These are phyloP conservation scores for Hymenoscyphus fraxineus DNA, from an alignment of 2,329 filamentous ascomycete genomes.

Conservation along the genomic window DNA sequence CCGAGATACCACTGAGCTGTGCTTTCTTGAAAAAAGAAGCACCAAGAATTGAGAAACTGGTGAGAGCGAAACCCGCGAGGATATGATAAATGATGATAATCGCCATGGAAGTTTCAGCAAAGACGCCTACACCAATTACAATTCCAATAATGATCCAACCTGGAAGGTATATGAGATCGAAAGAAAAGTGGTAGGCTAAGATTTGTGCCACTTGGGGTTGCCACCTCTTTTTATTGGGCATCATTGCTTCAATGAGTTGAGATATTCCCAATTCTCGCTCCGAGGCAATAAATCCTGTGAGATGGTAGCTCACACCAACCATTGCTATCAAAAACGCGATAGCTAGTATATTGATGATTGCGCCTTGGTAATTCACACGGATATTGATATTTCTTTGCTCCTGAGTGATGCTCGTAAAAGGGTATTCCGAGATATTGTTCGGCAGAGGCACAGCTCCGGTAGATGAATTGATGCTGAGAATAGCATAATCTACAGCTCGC, in stretches of 20 bases:
- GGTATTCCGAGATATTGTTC: slow-evolving; percentile 58
- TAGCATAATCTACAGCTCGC: slow-evolving; percentile 70
- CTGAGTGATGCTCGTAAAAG: slow-evolving; percentile 69
- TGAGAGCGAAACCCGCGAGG: slow-evolving; percentile 69
- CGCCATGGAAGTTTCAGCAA: slow-evolving; percentile 47
- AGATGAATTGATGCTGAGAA: slow-evolving; percentile 50
- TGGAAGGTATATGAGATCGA: slow-evolving; percentile 74
- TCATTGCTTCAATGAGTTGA: slow-evolving; percentile 87
- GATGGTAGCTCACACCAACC: slow-evolving; percentile 79
- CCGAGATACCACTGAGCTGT: slow-evolving; percentile 79
- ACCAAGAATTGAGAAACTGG: slow-evolving; percentile 76
- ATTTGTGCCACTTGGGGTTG: slow-evolving; percentile 75
- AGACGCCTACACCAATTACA: slow-evolving; percentile 6
- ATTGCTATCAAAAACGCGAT: slow-evolving; percentile 77
- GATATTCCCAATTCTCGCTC: slow-evolving; percentile 87
- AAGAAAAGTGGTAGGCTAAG: slow-evolving; percentile 73
- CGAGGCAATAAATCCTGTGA: slow-evolving; percentile 79
- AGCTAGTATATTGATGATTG: slow-evolving; percentile 71
- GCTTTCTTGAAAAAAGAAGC: slow-evolving; percentile 82
- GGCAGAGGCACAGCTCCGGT: slow-evolving; percentile 42
- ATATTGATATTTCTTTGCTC: slow-evolving; percentile 64
- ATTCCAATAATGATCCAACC: slow-evolving; percentile 49
- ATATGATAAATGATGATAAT: slow-evolving; percentile 74
- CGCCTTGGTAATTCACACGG: slow-evolving; percentile 64
- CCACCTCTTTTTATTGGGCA: slow-evolving; percentile 71